phyloP scores from a whole-genome alignment of 2,329 filamentous ascomycete species.

The Ophiostoma australiae region DNA sequence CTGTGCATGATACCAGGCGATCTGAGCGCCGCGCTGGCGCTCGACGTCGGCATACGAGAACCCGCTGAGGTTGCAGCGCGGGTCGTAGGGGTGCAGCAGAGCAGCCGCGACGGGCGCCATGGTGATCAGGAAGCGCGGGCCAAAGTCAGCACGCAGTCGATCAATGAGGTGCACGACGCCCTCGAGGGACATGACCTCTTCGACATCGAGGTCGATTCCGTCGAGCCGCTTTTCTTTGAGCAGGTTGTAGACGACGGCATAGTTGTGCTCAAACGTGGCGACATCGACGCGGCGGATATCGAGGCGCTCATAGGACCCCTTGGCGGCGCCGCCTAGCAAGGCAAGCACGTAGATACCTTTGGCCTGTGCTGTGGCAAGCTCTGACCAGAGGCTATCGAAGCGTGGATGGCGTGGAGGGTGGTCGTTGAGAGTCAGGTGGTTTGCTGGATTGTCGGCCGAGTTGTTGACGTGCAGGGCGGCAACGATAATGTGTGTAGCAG shows the following conservation, averaged over 20 bases:
- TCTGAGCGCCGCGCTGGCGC: conserved; percentile 54
- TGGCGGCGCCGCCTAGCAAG: conserved; percentile 75
- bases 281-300: conserved; percentile 41
- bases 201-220: conserved; percentile 68
- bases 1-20: conserved; percentile 77
- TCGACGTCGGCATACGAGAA: conserved; percentile 71
- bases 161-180: conserved; percentile 61
- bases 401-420: conserved; percentile 58
- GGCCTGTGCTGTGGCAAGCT: conserved; percentile 63
- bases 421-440: conserved; percentile 67
- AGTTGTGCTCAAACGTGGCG: conserved; percentile 63
- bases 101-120: conserved; percentile 74
- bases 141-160: conserved; percentile 61
- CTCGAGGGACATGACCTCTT: conserved; percentile 63
- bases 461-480: conserved; percentile 76
- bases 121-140: conserved; percentile 64
- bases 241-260: conserved; percentile 58
- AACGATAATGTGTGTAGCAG: conserved; percentile 67
- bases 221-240: conserved; percentile 55
- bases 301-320: conserved; percentile 59
- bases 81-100: conserved; percentile 51
- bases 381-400: conserved; percentile 64
- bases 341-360: conserved; percentile 69
- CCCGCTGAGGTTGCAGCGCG: conserved; percentile 63
- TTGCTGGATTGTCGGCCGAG: conserved; percentile 21